These are phyloP conservation scores for Iris macrosiphon DNA, from an alignment of 106 monocot species.

Conservation along the genomic window DNA sequence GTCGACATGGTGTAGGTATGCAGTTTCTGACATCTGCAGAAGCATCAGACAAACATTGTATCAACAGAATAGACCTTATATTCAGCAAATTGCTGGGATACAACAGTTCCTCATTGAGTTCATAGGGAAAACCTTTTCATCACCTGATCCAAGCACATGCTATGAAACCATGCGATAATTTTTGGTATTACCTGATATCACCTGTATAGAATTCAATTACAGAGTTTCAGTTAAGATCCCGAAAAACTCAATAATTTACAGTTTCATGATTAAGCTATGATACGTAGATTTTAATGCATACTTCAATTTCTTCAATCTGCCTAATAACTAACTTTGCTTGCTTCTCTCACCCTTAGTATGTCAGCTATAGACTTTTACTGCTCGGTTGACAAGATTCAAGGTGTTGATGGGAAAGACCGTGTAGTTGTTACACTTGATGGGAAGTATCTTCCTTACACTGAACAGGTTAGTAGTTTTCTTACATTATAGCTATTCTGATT, in stretches of 20 bases:
- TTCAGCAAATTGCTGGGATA: background rate
- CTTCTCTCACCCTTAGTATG: conserved; percentile 42
- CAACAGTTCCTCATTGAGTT: background rate
- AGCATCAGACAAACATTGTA: no score
- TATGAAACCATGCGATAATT: no score
- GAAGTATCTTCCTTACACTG: conserved; percentile 76
- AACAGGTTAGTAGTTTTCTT: conserved; percentile 47
- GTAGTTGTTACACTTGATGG: conserved; percentile 91
- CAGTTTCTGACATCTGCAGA: no score
- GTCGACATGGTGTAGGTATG: no score
- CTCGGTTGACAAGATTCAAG: conserved; percentile 82
- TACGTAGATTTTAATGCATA: no score
- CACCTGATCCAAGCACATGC: no score
- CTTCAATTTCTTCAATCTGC: background rate
- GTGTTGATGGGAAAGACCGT: conserved; percentile 79
- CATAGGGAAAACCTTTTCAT: no score
- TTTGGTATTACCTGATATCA: no score
- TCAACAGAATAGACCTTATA: background rate
- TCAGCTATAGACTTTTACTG: conserved; percentile 94
- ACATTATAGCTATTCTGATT: background rate
- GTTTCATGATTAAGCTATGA: no score
- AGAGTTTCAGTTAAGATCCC: no score
- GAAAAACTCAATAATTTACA: no score
- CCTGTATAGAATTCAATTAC: no score
- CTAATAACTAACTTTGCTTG: background rate